These are phyloP conservation scores for Polysphondylium violaceum DNA, from an alignment of 78 protist species.

Conservation along the genomic window DNA sequence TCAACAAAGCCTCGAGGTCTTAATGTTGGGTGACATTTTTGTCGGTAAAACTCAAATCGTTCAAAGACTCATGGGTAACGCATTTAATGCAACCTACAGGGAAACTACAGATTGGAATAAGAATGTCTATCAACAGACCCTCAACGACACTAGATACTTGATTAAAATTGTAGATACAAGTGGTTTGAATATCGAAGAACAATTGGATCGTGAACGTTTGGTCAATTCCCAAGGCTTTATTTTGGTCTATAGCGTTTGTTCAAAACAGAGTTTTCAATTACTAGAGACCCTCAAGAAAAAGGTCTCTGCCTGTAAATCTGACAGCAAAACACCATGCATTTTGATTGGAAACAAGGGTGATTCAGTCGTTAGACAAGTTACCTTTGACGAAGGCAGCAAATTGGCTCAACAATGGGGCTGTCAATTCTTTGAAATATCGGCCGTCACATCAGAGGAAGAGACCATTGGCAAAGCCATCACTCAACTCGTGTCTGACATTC, in stretches of 20 bases:
- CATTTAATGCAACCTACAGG: not conserved
- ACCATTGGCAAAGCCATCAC: not conserved
- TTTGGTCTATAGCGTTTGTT: constrained; percentile 28
- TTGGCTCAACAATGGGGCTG: constrained; percentile 54
- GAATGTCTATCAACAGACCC: constrained; percentile 7
- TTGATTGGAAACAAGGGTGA: constrained; percentile 51
- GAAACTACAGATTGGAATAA: constrained; percentile 70
- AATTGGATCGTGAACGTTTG: constrained; percentile 22
- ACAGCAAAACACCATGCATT: constrained; percentile 12
- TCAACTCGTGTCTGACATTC: constrained; percentile 23
- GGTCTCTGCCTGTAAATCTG: constrained; percentile 9
- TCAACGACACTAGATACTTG: constrained; percentile 39
- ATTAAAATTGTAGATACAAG: constrained; percentile 40
- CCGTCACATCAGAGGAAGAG: constrained; percentile 23
- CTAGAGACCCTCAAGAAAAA: constrained; percentile 29
- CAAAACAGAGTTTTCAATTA: constrained; percentile 2
- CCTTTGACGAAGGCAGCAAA: constrained; percentile 43
- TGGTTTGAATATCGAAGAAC: constrained; percentile 35
- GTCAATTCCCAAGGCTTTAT: constrained; percentile 15
- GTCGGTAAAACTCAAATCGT: constrained; percentile 61
- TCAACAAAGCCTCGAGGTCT: not conserved
- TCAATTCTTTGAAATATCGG: constrained; percentile 55
- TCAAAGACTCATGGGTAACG: constrained; percentile 32
- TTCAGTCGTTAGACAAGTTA: constrained; percentile 48
- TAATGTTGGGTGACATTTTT: constrained; percentile 59